Conservation (phyloP, 345 rosid species). For the Cardamine occulta region DNA sequence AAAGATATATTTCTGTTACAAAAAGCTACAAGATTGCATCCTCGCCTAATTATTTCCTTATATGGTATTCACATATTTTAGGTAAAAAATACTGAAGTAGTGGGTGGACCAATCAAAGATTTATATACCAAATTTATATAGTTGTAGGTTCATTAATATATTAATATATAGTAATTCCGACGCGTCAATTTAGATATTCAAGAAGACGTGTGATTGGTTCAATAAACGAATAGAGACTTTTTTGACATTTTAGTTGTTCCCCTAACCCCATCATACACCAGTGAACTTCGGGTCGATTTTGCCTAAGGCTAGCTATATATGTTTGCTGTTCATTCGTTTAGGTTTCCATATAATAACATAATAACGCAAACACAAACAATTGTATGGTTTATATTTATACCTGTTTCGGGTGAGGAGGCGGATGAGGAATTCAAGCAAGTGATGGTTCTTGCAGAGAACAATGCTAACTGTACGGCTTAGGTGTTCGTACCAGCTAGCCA, state of each 20-base stretch:
- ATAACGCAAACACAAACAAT: neutral
- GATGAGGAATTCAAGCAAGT: conserved; percentile 70
- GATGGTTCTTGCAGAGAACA: conserved; percentile 80
- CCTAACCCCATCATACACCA: conserved; percentile 1
- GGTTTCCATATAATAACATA: neutral
- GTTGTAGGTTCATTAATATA: conserved; percentile 1
- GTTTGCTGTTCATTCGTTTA: neutral
- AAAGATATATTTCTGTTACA: conserved; percentile 8
- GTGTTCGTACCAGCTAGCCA: conserved; percentile 95
- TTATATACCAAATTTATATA: neutral
- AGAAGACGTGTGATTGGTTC: conserved; percentile 36
- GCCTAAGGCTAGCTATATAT: neutral
- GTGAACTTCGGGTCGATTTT: conserved; percentile 8
- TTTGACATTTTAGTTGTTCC: conserved; percentile 26
- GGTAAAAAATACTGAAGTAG: conserved; percentile 15
- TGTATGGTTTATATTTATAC: conserved; percentile 43
- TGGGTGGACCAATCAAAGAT: conserved; percentile 28
- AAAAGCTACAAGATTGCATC: conserved; percentile 28
- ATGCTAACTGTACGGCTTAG: conserved; percentile 74
- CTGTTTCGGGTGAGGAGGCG: conserved; percentile 78
- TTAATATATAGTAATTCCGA: neutral
- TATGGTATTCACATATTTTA: conserved; percentile 8
- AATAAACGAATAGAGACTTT: conserved; percentile 26
- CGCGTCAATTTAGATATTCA: conserved; percentile 6
- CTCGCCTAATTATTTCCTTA: conserved; percentile 8